phyloP scores from a whole-genome alignment of 78 protist genomes.

The Isochrysis galbana region DNA sequence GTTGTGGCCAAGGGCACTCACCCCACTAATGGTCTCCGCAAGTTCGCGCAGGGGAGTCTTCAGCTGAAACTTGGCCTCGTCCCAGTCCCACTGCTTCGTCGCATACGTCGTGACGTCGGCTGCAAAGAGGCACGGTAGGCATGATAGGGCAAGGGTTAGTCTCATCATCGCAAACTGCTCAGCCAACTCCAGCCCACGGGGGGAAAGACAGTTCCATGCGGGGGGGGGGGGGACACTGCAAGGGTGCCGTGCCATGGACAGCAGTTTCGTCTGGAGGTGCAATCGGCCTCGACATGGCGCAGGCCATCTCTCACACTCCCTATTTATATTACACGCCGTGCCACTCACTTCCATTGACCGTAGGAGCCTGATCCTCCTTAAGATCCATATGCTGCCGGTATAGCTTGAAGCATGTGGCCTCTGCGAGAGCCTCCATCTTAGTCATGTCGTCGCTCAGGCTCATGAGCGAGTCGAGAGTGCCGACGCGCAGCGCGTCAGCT shows the following conservation, averaged over 20 bases:
- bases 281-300: too few species aligned
- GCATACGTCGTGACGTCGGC: neutral
- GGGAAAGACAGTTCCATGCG: too few species aligned
- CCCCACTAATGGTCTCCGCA: neutral
- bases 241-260: too few species aligned
- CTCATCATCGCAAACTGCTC: too few species aligned
- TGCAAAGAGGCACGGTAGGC: too few species aligned
- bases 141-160: too few species aligned
- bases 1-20: too few species aligned
- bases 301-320: too few species aligned
- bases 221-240: too few species aligned
- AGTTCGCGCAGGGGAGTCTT: slow-evolving; percentile 38
- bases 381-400: slow-evolving; percentile 6
- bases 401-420: slow-evolving; percentile 43
- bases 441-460: slow-evolving; percentile 58
- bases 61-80: slow-evolving; percentile 40
- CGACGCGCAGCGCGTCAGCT: slow-evolving; percentile 48
- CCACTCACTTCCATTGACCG: neutral
- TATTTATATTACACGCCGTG: too few species aligned
- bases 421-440: slow-evolving; percentile 38
- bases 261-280: too few species aligned
- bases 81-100: slow-evolving; percentile 49
- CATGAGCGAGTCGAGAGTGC: slow-evolving; percentile 76
- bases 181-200: too few species aligned
- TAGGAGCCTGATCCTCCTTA: neutral